Evolutionary conservation across 768 basidiomycete species (phyloP).

Genomic region (Mycena maculata): DNA sequence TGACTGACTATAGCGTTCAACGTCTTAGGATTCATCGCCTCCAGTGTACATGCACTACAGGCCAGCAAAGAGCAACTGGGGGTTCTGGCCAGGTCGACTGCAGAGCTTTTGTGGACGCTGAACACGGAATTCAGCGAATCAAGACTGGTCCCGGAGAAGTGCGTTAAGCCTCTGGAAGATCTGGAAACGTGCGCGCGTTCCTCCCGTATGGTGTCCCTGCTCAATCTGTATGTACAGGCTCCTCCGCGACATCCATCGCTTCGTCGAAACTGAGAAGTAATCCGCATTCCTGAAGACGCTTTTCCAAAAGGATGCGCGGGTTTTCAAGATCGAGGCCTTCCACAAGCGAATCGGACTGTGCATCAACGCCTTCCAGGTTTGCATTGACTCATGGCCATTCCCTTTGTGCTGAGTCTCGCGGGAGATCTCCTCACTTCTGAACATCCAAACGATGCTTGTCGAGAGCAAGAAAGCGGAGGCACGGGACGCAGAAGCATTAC

Average conservation of each 20-base stretch:
- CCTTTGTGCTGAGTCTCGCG: not conserved
- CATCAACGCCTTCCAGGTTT: conserved; percentile 12
- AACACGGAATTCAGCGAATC: conserved; percentile 20
- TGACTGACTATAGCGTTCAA: not conserved
- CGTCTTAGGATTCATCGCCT: conserved; percentile 1
- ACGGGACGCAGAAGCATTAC: conserved; percentile 15
- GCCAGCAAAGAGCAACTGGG: conserved; percentile 13
- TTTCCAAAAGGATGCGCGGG: conserved; percentile 8
- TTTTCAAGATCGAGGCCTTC: conserved; percentile 18
- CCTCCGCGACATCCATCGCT: conserved; percentile 15
- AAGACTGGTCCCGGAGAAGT: conserved; percentile 8
- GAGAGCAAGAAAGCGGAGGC: conserved; percentile 21
- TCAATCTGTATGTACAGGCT: conserved; percentile 6
- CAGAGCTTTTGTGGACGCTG: conserved; percentile 23
- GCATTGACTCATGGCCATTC: not conserved
- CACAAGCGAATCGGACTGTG: conserved; percentile 11
- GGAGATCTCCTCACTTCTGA: conserved; percentile 26
- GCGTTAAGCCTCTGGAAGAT: conserved; percentile 1
- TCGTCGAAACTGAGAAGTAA: conserved; percentile 1
- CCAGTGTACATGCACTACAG: not conserved
- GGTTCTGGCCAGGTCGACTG: not conserved
- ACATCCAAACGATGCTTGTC: conserved; percentile 17
- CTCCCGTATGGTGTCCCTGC: not conserved
- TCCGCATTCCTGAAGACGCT: conserved; percentile 12
- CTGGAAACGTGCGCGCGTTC: conserved; percentile 2